A percentile compares a stretch with the other conserved stretches of the same genome.
phyloP scores from a whole-genome alignment of 1,284 basidiomycete genomes.

The Wolfiporia cocos region DNA sequence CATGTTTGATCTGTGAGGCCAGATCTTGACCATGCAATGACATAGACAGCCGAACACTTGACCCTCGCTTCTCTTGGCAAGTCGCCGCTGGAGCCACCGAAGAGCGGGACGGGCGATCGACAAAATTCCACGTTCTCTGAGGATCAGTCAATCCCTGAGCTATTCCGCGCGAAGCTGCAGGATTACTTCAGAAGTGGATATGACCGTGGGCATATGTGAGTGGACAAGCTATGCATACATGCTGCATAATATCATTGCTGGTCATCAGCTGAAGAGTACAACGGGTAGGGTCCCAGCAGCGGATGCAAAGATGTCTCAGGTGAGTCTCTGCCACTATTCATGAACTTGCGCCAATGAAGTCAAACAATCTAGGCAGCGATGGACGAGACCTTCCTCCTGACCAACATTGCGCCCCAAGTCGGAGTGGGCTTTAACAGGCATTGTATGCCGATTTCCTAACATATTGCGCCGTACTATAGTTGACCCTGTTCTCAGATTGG shows the following conservation, averaged over 20 bases:
- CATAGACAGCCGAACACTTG: slow-evolving; percentile 87
- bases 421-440: slow-evolving; percentile 97
- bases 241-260: not conserved
- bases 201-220: slow-evolving; percentile 94
- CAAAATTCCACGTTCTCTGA: slow-evolving; percentile 83
- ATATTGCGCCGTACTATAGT: not conserved
- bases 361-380: slow-evolving; percentile 70
- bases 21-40: not conserved
- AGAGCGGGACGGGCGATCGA: slow-evolving; percentile 55
- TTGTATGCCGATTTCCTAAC: slow-evolving; percentile 45
- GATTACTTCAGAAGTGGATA: slow-evolving; percentile 96
- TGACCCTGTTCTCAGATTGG: slow-evolving; percentile 63
- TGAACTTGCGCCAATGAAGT: not conserved
- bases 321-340: slow-evolving; percentile 18
- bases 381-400: slow-evolving; percentile 94
- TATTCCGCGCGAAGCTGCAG: slow-evolving; percentile 81
- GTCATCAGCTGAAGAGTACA: not conserved
- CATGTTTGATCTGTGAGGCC: not conserved
- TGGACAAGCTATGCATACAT: slow-evolving; percentile 6
- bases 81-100: slow-evolving; percentile 30
- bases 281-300: slow-evolving; percentile 86
- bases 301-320: slow-evolving; percentile 87
- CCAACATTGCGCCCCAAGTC: slow-evolving; percentile 98
- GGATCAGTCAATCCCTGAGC: slow-evolving; percentile 71
- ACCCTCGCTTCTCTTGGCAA: slow-evolving; percentile 70